phyloP scores from a whole-genome alignment of 305 asterid species.

The Solanum chacoense region DNA sequence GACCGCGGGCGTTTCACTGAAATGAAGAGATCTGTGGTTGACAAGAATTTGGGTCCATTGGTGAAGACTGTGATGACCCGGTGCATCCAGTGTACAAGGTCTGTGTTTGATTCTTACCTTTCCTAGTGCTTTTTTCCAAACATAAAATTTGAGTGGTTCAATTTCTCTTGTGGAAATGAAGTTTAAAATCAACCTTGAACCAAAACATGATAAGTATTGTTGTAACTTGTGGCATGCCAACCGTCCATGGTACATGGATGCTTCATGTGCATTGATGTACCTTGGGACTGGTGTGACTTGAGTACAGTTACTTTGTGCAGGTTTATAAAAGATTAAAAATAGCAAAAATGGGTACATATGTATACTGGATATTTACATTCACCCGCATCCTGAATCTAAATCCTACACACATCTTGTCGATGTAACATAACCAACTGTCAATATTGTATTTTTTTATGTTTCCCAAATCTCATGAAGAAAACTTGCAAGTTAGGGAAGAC shows the following conservation, averaged over 20 bases:
- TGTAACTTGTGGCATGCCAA: not conserved
- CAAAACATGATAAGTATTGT: not conserved
- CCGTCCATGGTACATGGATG: not conserved
- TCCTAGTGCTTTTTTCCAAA: not conserved
- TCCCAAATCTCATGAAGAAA: not conserved
- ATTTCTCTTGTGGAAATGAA: not conserved
- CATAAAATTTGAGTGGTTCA: not conserved
- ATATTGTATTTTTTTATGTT: not conserved
- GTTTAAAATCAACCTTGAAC: not conserved
- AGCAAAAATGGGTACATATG: not conserved
- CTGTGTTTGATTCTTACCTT: not conserved
- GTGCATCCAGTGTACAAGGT: conserved; percentile 98
- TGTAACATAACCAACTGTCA: not conserved
- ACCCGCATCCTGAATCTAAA: not conserved
- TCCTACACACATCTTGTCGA: not conserved
- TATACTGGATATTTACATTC: not conserved
- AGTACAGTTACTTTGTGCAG: not conserved
- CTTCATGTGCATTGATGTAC: not conserved
- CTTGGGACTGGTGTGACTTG: not conserved
- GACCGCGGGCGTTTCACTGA: conserved; percentile 98
- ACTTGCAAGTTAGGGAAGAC: not conserved
- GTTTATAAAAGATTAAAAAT: not conserved
- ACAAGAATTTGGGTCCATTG: conserved; percentile 94
- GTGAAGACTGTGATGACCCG: conserved; percentile 99
- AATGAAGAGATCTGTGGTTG: conserved; percentile 88